These are phyloP conservation scores for Delonix regia DNA, from an alignment of 306 rosid genomes.

Conservation along the genomic window DNA sequence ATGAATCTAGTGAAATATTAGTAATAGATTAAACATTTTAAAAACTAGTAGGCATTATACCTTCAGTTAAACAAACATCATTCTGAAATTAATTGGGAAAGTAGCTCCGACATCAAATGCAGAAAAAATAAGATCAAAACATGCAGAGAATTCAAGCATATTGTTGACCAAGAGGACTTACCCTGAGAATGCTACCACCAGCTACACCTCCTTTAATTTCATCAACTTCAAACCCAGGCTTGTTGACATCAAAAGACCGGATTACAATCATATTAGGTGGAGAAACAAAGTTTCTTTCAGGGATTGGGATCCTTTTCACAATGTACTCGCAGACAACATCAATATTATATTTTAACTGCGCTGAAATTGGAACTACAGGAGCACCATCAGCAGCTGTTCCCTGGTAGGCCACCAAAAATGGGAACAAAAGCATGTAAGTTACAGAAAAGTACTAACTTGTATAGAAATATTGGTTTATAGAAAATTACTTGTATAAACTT, in stretches of 20 bases:
- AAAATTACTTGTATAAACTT: slow-evolving; percentile 79
- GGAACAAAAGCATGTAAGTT: background rate
- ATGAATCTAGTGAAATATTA: background rate
- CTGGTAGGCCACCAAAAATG: slow-evolving; percentile 47
- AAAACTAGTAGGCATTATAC: background rate
- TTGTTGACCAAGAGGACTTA: slow-evolving; percentile 42
- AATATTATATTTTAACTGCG: slow-evolving; percentile 92
- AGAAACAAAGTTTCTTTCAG: slow-evolving; percentile 87
- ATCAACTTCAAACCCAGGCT: slow-evolving; percentile 96
- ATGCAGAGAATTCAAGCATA: background rate
- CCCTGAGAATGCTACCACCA: slow-evolving; percentile 98
- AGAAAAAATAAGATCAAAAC: background rate
- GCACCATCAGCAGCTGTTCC: slow-evolving; percentile 96
- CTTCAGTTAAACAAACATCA: background rate
- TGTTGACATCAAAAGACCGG: slow-evolving; percentile 94
- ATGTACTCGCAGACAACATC: slow-evolving; percentile 95
- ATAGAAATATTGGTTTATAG: background rate
- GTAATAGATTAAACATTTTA: slow-evolving; percentile 1
- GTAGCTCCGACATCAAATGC: background rate
- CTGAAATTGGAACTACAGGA: slow-evolving; percentile 94
- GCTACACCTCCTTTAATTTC: slow-evolving; percentile 98
- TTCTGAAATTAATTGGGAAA: background rate
- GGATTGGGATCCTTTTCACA: slow-evolving; percentile 92
- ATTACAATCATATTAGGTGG: slow-evolving; percentile 98
- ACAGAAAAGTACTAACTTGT: slow-evolving; percentile 3